phyloP scores from a whole-genome alignment of 257 asterid species.

The Pogostemon cablin region DNA sequence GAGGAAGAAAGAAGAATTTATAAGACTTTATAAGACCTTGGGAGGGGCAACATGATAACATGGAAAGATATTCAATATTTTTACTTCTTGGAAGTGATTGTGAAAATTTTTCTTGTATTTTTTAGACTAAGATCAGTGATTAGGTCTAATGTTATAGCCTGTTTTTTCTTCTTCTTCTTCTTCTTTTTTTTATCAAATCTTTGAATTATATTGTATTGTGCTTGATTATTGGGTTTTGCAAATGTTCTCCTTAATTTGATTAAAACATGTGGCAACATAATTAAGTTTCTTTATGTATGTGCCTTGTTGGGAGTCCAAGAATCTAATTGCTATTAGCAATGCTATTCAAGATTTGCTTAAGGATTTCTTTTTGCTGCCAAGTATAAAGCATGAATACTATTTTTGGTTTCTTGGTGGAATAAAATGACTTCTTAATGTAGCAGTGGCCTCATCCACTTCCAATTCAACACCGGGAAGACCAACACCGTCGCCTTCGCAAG shows the following conservation, averaged over 20 bases:
- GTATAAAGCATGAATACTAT: conserved; percentile 9
- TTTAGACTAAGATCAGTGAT: background rate
- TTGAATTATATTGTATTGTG: background rate
- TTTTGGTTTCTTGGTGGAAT: conserved; percentile 27
- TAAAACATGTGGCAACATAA: conserved; percentile 18
- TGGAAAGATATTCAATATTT: conserved; percentile 57
- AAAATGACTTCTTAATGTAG: conserved; percentile 48
- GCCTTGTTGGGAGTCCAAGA: conserved; percentile 90
- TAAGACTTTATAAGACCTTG: conserved; percentile 81
- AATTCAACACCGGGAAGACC: no score
- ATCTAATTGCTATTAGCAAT: conserved; percentile 83
- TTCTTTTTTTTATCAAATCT: background rate
- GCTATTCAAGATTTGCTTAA: conserved; percentile 96
- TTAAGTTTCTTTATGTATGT: conserved; percentile 61
- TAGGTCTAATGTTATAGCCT: conserved; percentile 16
- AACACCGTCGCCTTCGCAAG: no score
- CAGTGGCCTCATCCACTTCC: conserved; percentile 41
- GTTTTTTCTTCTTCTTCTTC: background rate
- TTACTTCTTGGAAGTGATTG: conserved; percentile 16
- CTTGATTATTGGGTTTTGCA: background rate
- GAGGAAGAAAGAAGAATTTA: no score
- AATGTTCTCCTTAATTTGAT: conserved; percentile 24
- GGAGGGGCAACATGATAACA: conserved; percentile 71
- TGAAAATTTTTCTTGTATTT: conserved; percentile 12
- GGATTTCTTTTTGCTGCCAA: conserved; percentile 32